Evolutionary conservation across 169 alveolate species (phyloP), one percentile per base, ranked within the genome.

Genomic region (Eimeria maxima): DNA sequence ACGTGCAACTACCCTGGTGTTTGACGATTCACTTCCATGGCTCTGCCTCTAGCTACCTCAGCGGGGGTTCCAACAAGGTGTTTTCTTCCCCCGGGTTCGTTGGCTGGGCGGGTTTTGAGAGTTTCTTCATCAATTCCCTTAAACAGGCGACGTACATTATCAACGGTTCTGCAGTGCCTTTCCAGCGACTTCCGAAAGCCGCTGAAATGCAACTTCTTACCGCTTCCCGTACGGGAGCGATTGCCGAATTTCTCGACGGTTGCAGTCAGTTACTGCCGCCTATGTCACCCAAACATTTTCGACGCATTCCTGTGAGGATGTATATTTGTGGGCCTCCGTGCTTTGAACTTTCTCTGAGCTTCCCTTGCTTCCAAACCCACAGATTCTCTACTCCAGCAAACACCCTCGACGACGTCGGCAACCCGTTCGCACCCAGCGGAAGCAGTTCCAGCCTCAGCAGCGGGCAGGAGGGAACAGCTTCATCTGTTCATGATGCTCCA

Each of bases 41-140:
- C 22, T 60, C 92, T 33, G 90, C 95, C 33, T 22, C 95, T 29
- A 78, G 81, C 93, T 84, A 84, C 67, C 92, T 84, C 11, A 45
- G 81, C 45, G 93, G 93, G 38, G 93, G 93, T 44, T 69, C 93
- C 3, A 33, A 45, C 18, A 57, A 63, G 38, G 81, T 87, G 80
- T 87, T 87, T 65, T 38, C 81, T 38, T 87, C 50, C n/a, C 81
- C 45, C 4, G 95, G 55, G 4, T 93, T 80, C 69, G 78, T 80
- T 27, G 96, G 96, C 33, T 93, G 96, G 96, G 94, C 89, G 3
- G 47, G 86, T 47, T 93, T 93, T 44, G 96, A 93, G 78, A 76
- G 87, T n/a, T 57, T 83, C 65, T 93, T 93, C 89, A 60, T 83
- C n/a, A 93, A 93, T 44, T 27, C 67, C 71, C 87, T 93, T 13